A percentile compares a stretch with the other conserved stretches of the same genome.
Conservation (phyloP, 768 basidiomycete species). For the Macrolepiota dolichaula region DNA sequence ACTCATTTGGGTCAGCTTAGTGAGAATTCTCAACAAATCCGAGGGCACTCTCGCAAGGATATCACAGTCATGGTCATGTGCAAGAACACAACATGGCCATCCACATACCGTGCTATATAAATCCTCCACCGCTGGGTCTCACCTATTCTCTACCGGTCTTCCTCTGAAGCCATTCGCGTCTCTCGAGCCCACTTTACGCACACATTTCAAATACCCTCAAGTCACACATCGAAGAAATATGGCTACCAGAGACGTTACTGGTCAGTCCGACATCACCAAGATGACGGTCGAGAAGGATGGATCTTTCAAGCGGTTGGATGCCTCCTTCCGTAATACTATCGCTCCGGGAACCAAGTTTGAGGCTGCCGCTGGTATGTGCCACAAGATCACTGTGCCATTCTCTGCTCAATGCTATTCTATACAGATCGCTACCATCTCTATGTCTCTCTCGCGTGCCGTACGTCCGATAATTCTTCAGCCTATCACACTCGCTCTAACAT, state of each 20-base stretch:
- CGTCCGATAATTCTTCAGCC: conserved; percentile 20
- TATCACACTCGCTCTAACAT: neutral
- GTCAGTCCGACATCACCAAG: conserved; percentile 51
- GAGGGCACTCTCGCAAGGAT: neutral
- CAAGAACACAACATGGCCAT: neutral
- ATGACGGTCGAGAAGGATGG: conserved; percentile 57
- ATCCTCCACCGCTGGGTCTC: neutral
- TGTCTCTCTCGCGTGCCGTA: conserved; percentile 84
- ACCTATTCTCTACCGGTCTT: neutral
- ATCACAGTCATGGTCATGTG: neutral
- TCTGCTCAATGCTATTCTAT: conserved; percentile 1
- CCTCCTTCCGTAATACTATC: conserved; percentile 50
- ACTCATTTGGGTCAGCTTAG: neutral
- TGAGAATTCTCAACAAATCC: neutral
- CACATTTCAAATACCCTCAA: neutral
- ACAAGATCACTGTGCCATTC: neutral
- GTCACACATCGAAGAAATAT: conserved; percentile 18
- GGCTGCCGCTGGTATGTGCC: conserved; percentile 68
- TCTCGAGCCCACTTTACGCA: neutral
- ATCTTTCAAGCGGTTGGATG: conserved; percentile 51
- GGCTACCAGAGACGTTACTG: conserved; percentile 28
- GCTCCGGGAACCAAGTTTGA: conserved; percentile 38
- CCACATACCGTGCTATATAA: neutral
- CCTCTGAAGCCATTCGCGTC: neutral
- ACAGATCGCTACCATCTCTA: conserved; percentile 89